Conservation (phyloP, 306 rosid genomes). For the Vicia villosa region DNA sequence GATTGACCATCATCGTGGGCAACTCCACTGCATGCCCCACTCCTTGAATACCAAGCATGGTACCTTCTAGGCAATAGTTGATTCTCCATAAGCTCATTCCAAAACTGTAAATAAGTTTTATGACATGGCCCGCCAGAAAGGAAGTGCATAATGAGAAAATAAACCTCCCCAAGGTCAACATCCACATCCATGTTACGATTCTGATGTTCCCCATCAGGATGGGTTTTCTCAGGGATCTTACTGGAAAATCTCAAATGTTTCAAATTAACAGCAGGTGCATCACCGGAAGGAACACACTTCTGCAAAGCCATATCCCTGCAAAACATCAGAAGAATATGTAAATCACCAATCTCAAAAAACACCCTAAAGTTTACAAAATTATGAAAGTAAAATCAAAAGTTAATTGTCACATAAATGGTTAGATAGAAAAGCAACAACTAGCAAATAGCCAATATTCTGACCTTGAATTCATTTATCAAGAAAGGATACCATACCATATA, state of each 20-base stretch:
- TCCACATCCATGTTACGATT: conserved; percentile 64
- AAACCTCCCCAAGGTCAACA: conserved; percentile 84
- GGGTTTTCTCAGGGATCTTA: conserved; percentile 53
- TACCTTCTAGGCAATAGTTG: conserved; percentile 95
- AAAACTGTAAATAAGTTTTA: conserved; percentile 69
- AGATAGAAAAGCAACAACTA: conserved; percentile 23
- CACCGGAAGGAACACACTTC: conserved; percentile 67
- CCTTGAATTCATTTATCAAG: conserved; percentile 25
- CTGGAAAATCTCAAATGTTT: conserved; percentile 66
- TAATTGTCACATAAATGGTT: conserved; percentile 14
- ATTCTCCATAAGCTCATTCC: conserved; percentile 93
- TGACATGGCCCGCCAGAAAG: conserved; percentile 95
- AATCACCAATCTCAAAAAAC: conserved; percentile 1
- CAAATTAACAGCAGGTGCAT: conserved; percentile 61
- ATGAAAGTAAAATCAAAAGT: conserved; percentile 1
- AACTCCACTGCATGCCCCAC: conserved; percentile 61
- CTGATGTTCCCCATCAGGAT: conserved; percentile 46
- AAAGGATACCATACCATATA: conserved; percentile 15
- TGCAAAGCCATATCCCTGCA: conserved; percentile 84
- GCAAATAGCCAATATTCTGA: conserved; percentile 6
- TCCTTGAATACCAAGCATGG: conserved; percentile 97
- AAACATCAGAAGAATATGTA: conserved; percentile 42
- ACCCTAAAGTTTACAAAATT: conserved; percentile 10
- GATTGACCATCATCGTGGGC: conserved; percentile 81
- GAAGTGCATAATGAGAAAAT: conserved; percentile 96